Evolutionary conservation across 2,329 filamentous ascomycete genomes (phyloP), one percentile per base, ranked within the genome.

Genomic region (Trichoderma citrinoviride): DNA sequence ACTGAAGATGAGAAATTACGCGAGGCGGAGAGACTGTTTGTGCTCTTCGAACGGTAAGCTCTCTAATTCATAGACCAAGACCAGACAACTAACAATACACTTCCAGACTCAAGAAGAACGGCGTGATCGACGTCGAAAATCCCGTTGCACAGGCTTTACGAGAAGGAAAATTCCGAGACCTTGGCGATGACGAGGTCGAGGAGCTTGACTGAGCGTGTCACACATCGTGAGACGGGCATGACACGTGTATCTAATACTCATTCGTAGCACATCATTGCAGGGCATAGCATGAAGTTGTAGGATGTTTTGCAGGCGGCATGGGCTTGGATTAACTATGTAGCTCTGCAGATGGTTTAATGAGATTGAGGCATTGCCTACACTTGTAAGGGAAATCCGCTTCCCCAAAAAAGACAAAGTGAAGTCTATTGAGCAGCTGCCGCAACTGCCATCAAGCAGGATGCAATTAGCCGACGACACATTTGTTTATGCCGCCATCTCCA

Each of bases 1-100:
- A 95, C 90, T 0, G 82, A 91, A 53, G 93, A 93, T 69, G 94
- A 98, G 79, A 97, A 94, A 76, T 91, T 97, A 76, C 83, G 91
- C 65, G 95, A 99, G 74, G 94, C 93, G 0, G 94, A 97, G 77
- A 85, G 87, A 64, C 77, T 97, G 1, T 97, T 96, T 78, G 92
- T 97, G 14, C 79, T 97, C 3, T 97, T 97, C 77, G 93, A 97
- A 77, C 85, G 91, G 89, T 90, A 79, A 68, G 79, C 69, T 21
- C 25, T 41, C 40, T 23, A 25, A 7, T 12, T 27, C 17, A 44
- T 4, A 14, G 1, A 19, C 8, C 5, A 40, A 6, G 41, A 41
- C 23, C 5, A 43, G 25, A 17, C 62, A 21, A 19, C 67, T 76
- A 66, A 75, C 63, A 40, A 19, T 12, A 33, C 25, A 43, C 33